Evolutionary conservation across 768 basidiomycete species (phyloP).

Genomic region (Mycena olivaceomarginata): DNA sequence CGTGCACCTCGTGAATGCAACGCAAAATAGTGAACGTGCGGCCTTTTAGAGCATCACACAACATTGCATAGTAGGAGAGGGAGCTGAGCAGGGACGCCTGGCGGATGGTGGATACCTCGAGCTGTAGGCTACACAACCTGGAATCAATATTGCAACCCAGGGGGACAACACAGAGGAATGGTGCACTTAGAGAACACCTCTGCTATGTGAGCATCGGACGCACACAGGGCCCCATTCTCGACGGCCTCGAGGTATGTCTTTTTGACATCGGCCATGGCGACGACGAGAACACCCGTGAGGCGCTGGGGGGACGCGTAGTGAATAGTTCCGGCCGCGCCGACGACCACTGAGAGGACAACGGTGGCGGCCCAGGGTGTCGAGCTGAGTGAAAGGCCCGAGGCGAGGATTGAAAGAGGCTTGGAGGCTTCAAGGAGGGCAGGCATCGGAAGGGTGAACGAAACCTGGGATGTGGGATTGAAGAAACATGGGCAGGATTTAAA

Average conservation of each 20-base stretch:
- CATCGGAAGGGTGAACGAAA: too few species aligned
- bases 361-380: too few species aligned
- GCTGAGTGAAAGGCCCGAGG: too few species aligned
- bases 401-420: too few species aligned
- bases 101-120: constrained; percentile 1
- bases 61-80: background rate
- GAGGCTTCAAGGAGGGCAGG: too few species aligned
- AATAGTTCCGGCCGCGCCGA: too few species aligned
- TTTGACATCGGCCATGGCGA: background rate
- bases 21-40: background rate
- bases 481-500: too few species aligned
- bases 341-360: too few species aligned
- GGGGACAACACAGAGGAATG: too few species aligned
- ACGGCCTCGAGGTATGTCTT: background rate
- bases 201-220: background rate
- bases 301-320: background rate
- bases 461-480: too few species aligned
- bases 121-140: background rate
- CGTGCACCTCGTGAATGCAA: background rate
- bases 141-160: too few species aligned
- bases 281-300: background rate
- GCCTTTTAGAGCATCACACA: background rate
- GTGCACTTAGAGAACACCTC: background rate
- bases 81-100: constrained; percentile 1
- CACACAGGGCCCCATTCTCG: background rate